Evolutionary conservation across 2,329 filamentous ascomycete species (phyloP).

Genomic region (Colletotrichum lupini): DNA sequence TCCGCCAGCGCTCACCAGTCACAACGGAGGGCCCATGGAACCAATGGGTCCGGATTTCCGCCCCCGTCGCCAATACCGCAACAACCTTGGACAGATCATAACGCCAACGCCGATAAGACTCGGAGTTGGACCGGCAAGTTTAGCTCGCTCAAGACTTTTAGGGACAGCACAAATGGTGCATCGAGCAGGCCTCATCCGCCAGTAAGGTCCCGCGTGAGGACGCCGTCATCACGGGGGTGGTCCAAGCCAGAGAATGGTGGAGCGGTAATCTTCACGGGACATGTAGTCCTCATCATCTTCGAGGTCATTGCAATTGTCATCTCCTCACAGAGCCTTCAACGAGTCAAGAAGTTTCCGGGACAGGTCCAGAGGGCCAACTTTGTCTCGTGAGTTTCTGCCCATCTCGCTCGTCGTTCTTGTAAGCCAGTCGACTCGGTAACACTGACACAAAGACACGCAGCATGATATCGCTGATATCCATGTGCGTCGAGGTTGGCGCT

Average conservation of each 20-base stretch:
- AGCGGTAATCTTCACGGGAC: not conserved
- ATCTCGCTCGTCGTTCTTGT: not conserved
- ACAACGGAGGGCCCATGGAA: not conserved
- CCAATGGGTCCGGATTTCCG: not conserved
- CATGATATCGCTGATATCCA: not conserved
- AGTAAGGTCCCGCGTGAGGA: not conserved
- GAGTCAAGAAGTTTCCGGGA: not conserved
- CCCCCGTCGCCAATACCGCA: not conserved
- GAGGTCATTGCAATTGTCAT: not conserved
- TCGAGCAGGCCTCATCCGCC: not conserved
- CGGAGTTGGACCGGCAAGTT: not conserved
- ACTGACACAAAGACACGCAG: not conserved
- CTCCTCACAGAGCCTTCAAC: not conserved
- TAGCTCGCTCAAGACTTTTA: not conserved
- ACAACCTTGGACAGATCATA: not conserved
- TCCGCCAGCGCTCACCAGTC: not conserved
- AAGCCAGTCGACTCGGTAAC: not conserved
- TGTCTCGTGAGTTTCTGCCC: not conserved
- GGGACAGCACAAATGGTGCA: not conserved
- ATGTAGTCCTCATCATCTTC: not conserved
- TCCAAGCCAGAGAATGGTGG: not conserved
- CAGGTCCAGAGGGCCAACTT: not conserved
- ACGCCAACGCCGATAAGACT: not conserved
- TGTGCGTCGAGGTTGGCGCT: not conserved
- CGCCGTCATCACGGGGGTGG: not conserved